phyloP scores from a whole-genome alignment of 345 rosid genomes.

The Raphanus raphanistrum region DNA sequence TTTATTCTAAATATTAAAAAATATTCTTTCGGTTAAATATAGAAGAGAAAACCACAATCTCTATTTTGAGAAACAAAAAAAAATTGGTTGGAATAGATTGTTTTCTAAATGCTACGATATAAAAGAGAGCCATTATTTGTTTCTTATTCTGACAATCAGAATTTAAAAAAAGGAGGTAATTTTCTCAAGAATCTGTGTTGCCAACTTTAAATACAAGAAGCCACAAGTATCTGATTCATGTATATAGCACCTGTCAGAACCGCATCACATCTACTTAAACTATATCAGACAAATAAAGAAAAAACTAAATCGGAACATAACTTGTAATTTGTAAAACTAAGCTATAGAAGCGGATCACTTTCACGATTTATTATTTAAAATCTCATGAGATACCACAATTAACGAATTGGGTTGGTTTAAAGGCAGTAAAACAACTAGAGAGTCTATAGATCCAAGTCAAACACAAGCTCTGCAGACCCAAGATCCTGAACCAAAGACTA shows the following conservation, averaged over 20 bases:
- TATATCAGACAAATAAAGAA: background rate
- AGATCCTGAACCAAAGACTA: constrained; percentile 16
- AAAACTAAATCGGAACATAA: background rate
- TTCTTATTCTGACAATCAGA: background rate
- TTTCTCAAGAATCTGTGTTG: background rate
- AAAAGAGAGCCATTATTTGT: too few species aligned
- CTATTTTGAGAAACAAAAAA: too few species aligned
- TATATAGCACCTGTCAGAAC: background rate
- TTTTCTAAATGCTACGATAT: background rate
- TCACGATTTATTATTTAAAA: background rate
- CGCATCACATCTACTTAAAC: constrained; percentile 1
- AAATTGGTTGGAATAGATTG: background rate
- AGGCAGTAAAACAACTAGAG: background rate
- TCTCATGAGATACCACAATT: background rate
- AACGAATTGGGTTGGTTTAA: background rate
- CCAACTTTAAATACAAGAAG: background rate
- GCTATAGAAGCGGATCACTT: background rate
- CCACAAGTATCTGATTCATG: background rate
- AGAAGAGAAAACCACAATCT: background rate
- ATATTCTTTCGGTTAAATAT: background rate
- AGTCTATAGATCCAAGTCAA: background rate
- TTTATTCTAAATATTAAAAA: background rate
- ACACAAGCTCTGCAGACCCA: background rate
- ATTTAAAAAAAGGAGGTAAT: background rate
- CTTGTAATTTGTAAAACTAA: background rate